Percentiles rank a stretch among this genome's conserved stretches.
phyloP scores from a whole-genome alignment of 352 stramenopile species.

The Globisporangium abappressorium region DNA sequence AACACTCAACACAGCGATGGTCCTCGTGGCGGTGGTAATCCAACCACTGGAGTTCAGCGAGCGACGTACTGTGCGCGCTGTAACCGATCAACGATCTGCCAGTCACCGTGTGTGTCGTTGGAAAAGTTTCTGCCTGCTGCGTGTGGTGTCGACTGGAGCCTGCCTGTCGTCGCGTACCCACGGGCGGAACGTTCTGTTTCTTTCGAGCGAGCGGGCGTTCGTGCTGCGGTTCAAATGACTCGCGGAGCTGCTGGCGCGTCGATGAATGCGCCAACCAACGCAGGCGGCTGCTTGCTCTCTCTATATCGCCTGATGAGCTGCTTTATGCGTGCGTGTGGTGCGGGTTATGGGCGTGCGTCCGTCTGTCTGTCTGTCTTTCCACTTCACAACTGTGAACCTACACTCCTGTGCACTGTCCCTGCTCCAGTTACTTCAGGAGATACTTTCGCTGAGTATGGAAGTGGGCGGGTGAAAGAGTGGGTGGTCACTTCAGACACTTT shows the following conservation, averaged over 20 bases:
- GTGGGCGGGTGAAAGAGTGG: not conserved
- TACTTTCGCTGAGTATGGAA: not conserved
- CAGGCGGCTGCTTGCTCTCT: not conserved
- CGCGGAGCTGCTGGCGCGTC: slow-evolving; percentile 4
- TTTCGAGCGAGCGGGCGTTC: not conserved
- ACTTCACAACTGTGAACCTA: not conserved
- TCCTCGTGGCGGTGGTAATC: not conserved
- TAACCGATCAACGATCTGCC: not conserved
- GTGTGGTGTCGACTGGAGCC: not conserved
- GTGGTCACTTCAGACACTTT: not conserved
- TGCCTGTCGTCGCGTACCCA: not conserved
- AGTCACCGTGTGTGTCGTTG: not conserved
- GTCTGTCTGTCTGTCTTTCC: not conserved
- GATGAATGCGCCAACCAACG: not conserved
- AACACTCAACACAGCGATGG: not conserved
- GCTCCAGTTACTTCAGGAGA: not conserved
- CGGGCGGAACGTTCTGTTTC: not conserved
- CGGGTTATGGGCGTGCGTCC: not conserved
- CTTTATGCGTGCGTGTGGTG: not conserved
- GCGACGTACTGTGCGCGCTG: not conserved
- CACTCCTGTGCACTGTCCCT: not conserved
- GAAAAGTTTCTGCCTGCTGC: not conserved
- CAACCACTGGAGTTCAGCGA: not conserved
- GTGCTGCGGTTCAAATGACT: not conserved
- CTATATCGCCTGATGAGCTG: slow-evolving; percentile 4